These are phyloP conservation scores for Obelidium mucronatum DNA, from an alignment of 192 early-diverging fungal genomes.

Conservation along the genomic window DNA sequence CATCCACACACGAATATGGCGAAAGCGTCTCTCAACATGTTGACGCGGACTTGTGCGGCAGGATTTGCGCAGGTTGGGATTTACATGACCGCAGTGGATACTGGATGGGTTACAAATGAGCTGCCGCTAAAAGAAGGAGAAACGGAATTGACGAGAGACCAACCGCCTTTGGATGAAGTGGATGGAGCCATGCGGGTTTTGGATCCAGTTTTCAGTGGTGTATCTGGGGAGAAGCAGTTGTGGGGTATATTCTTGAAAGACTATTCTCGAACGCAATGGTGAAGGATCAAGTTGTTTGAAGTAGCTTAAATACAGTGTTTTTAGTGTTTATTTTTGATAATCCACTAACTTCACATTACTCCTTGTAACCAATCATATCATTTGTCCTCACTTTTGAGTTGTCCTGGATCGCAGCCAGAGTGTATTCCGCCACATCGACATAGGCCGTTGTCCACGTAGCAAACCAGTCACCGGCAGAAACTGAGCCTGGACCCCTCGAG, in stretches of 20 bases:
- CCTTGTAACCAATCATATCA: not conserved
- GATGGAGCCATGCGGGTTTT: conserved; percentile 61
- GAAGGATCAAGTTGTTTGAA: no score
- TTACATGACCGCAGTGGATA: conserved; percentile 61
- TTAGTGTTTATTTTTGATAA: no score
- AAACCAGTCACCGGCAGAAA: no score
- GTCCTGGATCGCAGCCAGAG: no score
- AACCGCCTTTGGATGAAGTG: conserved; percentile 59
- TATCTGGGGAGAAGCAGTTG: conserved; percentile 45
- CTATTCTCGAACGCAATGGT: conserved; percentile 55
- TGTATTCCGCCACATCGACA: no score
- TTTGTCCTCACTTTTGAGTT: no score
- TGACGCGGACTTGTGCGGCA: conserved; percentile 55
- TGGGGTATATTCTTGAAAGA: conserved; percentile 62
- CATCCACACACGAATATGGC: conserved; percentile 57
- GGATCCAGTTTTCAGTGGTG: conserved; percentile 55
- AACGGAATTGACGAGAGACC: conserved; percentile 39
- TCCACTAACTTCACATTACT: not conserved
- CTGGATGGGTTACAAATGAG: conserved; percentile 65
- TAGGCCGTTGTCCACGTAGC: no score
- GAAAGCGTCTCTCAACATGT: conserved; percentile 58
- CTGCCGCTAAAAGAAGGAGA: conserved; percentile 44
- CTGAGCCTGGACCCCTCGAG: no score
- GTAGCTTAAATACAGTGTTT: no score
- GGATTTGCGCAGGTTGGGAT: conserved; percentile 47